Base-by-base conservation (phyloP, 345 rosid species). In the Chamaenerion angustifolium region DNA sequence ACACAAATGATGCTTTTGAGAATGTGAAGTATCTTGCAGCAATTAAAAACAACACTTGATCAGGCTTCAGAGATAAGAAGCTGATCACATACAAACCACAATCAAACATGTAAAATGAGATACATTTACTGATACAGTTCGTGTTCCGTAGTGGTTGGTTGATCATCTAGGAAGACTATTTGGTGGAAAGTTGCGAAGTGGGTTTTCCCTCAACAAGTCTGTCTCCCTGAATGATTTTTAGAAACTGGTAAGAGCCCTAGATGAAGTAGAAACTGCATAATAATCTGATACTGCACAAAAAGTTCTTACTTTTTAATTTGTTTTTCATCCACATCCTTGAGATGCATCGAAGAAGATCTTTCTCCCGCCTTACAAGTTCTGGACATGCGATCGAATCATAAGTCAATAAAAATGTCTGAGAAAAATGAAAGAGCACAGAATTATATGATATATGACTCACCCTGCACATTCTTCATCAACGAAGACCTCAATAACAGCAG, bases 141-240 rank as follows among this genome's bases (percentile, higher is more conserved):
- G 40, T n/a, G 18, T 48, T 46, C 11, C 17, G 53, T n/a, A 7
- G 1, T 12, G 46, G 46, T 12, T 7, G 4, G 12, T 1, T 0
- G 3, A 15, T 85, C 78, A 85, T 62, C 98, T 61, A 10, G 88
- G 84, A 58, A 83, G 83, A 61, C 85, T 74, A 66, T 54, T 73
- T 15, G 59, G 52, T 42, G 96, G 94, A 68, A 90, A 90, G 64
- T 86, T 76, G 54, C 95, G 78, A 45, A 86, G 61, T 1, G 96
- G 98, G 52, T 83, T 80, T 68, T 79, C 79, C 68, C 82, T 71
- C 59, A 90, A 65, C 14, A 90, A 70, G 63, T 79, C 89, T 12
- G 88, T 78, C 64, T 81, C 94, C 71, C 94, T 83, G 74, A 60
- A 31, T 31, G 37, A 31, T 31, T 31, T 31, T 3, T 5, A 31